Percentiles rank a stretch among this genome's conserved stretches.
These are phyloP conservation scores for Ettlia oleoabundans DNA, from an alignment of 139 green algal genomes.

Conservation along the genomic window DNA sequence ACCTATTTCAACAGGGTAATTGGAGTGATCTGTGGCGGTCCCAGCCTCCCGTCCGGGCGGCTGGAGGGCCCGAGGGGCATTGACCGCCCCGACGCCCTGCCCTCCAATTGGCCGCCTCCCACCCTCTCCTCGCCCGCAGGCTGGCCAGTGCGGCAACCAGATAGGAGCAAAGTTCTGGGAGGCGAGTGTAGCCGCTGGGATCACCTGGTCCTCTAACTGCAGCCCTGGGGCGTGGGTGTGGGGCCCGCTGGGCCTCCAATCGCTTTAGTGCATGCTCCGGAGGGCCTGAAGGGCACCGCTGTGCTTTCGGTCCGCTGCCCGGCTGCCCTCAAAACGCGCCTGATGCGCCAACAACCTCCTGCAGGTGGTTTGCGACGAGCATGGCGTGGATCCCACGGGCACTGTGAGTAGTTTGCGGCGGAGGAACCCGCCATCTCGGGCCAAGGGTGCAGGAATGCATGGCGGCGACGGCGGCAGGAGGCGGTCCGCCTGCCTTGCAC, in stretches of 20 bases:
- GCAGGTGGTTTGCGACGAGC: conserved; percentile 86
- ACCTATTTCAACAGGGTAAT: no score
- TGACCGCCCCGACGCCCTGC: not conserved
- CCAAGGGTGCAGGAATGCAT: not conserved
- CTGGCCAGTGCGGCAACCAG: conserved; percentile 97
- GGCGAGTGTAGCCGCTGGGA: conserved; percentile 47
- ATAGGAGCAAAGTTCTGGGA: conserved; percentile 98
- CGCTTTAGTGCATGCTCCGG: no score
- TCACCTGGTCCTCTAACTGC: not conserved
- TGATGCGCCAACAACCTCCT: not conserved
- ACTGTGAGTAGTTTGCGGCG: conserved; percentile 58
- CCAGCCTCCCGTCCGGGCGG: no score
- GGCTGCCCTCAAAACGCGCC: not conserved
- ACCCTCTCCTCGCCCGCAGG: conserved; percentile 56
- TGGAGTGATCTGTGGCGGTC: no score
- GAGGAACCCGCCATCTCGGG: not conserved
- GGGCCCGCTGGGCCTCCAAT: no score
- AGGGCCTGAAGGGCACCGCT: not conserved
- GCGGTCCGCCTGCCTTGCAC: not conserved
- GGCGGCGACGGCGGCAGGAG: not conserved
- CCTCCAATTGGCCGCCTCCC: not conserved
- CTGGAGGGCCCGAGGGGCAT: not conserved
- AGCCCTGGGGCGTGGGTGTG: no score
- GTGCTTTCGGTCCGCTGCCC: not conserved
- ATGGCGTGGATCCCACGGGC: conserved; percentile 93